Evolutionary conservation across 202 grass and related monocot genomes (phyloP), one percentile per base, ranked within the genome.

Genomic region (Musa balbisiana): DNA sequence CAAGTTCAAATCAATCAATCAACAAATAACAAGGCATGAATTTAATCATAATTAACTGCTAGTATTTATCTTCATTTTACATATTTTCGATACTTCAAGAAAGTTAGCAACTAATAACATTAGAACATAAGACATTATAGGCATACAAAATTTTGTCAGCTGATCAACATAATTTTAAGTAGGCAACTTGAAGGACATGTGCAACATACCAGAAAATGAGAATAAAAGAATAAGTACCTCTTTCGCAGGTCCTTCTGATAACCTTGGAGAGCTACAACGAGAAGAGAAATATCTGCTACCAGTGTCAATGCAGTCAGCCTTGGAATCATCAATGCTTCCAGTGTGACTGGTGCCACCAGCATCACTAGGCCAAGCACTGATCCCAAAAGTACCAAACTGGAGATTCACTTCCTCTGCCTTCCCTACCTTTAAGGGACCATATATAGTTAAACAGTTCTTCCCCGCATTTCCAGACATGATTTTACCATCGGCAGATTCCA

Each of bases 301-400:
- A 27, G 53, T 25, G 22, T 74, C 72, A 56, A 23, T 58, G 13
- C 24, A 25, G 8, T 74, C 72, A 59, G 23, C 72, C 21, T 17
- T 21, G 3, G 20, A 9, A 9, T 29, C 72, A 56, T 55, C 13
- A 50, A 69, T 69, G 67, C 67, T 74, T 11, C 52, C 72, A 56
- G 52, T 17, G 14, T 74, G 72, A 56, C 53, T 74, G 15, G 53
- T 74, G 21, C 52, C 22, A 26, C 52, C 72, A 17, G 17, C 53
- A 58, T 74, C 72, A 59, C 21, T 74, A 56, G 53, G 52, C 72
- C 72, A 74, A n/a, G 52, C 72, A 59, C 72, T 74, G 10, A 74
- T 74, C 6, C 72, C 72, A 56, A 27, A 74, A 58, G 23, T 74
- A 43, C 72, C 72, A 74, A 74, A 74, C 11, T 74, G 72, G 53